Base-by-base conservation (phyloP, 176 grass and related monocot species). In the Pontederia paniculata region DNA sequence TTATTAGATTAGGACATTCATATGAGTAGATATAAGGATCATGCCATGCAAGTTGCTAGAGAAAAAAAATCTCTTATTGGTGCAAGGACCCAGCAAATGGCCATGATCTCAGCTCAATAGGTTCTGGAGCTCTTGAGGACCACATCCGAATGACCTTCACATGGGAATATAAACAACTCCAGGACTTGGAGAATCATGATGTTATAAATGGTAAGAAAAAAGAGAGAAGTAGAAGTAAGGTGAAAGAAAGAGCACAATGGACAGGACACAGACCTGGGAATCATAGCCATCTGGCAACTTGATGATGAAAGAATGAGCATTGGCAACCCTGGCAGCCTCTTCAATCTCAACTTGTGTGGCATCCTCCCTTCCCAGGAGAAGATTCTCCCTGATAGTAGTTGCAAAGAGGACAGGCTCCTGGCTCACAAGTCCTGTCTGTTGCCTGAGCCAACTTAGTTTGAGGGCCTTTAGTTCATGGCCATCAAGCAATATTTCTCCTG, bases 251-350 rank as follows among this genome's bases (percentile, higher is more conserved):
- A 23, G 12, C 1, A 52, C 20, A 22, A 11, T 12, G 69, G 23
- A 53, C 23, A 22, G 44, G 44, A 17, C 8, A 53, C 55, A 21
- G 15, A 94, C 88, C 69, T 84, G 83, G 47, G 88, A 88, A 73
- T 94, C 77, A 68, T 94, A 94, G 9, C 80, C 88, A 47, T 84
- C 83, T 15, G 88, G 83, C 63, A 94, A 83, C 56, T 88, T 80
- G 60, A 84, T 69, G 42, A 94, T 88, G 70, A 94, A 94, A 59
- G 83, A 88, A 63, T 94, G 88, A 5, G 88, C 88, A 84, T 94
- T 94, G 13, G 88, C 71, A 18, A 84, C 69, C 1, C 80, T 78
- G 46, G 88, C 88, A 4, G 80, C 80, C 9, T 77, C 84, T 73
- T 94, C 88, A 50, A 84, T 72, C 63, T 88, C 88, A 21, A 74